These are phyloP conservation scores for Hirsutella rhossiliensis DNA, from an alignment of 2,329 filamentous ascomycete species.

Conservation along the genomic window DNA sequence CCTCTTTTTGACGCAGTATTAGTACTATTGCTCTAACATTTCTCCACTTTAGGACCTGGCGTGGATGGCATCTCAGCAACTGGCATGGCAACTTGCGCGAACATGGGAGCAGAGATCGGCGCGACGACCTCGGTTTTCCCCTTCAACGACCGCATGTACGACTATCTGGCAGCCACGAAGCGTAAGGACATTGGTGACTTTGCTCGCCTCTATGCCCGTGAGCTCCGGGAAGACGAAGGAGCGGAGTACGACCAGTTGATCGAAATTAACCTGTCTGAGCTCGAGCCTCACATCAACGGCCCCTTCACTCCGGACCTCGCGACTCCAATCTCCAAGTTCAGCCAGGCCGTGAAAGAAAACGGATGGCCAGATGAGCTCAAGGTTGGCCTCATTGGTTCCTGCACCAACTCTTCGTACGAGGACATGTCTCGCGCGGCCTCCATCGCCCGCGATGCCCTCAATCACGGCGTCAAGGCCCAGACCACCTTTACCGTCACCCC, in stretches of 20 bases:
- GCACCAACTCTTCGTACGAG: conserved; percentile 97
- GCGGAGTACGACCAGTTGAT: conserved; percentile 87
- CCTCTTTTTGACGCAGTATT: background rate
- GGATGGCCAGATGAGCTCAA: conserved; percentile 86
- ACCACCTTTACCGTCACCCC: conserved; percentile 93
- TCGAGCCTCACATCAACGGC: conserved; percentile 95
- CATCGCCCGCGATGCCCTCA: conserved; percentile 82
- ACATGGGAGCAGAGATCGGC: conserved; percentile 85
- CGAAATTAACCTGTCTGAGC: conserved; percentile 75
- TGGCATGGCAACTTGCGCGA: conserved; percentile 84
- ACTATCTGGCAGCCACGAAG: conserved; percentile 89
- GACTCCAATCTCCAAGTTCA: conserved; percentile 83
- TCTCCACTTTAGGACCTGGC: conserved; percentile 55
- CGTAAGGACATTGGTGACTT: conserved; percentile 84
- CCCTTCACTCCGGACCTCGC: conserved; percentile 94
- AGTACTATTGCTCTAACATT: background rate
- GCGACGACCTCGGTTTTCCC: conserved; percentile 93
- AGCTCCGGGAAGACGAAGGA: conserved; percentile 64
- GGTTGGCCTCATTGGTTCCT: conserved; percentile 90
- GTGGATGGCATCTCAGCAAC: conserved; percentile 83
- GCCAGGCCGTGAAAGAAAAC: conserved; percentile 69
- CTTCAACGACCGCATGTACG: conserved; percentile 78
- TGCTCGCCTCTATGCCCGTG: conserved; percentile 74
- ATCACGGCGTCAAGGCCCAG: conserved; percentile 77
- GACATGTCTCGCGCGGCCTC: conserved; percentile 88